These are phyloP conservation scores for Neltuma alba DNA, from an alignment of 306 rosid genomes.

Conservation along the genomic window DNA sequence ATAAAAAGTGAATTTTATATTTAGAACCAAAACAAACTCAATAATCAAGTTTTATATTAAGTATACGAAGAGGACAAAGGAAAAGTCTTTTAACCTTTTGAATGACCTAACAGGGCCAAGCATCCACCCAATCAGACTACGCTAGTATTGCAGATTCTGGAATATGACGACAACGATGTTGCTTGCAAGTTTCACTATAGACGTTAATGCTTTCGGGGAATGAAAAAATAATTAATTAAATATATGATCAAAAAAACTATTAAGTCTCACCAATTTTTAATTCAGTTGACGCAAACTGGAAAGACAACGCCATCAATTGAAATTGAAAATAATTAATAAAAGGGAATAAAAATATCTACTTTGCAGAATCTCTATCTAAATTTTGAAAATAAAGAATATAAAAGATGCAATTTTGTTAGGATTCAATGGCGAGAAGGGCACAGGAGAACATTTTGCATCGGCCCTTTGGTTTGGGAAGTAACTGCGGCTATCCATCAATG, in stretches of 20 bases:
- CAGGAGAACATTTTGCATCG: not conserved
- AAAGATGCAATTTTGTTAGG: not conserved
- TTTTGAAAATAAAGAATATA: not conserved
- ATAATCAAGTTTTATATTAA: too few relatives aligned
- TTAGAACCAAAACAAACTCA: too few relatives aligned
- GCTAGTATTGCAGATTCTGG: not conserved
- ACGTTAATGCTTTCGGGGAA: too few relatives aligned
- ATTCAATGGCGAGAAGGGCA: not conserved
- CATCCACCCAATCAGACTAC: not conserved
- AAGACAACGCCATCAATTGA: not conserved
- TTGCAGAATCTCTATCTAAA: not conserved
- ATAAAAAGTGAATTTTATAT: too few relatives aligned
- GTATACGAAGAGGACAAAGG: too few relatives aligned
- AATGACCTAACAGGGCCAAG: not conserved
- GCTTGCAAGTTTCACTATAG: not conserved
- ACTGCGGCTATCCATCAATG: constrained; percentile 1
- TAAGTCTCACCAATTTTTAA: too few relatives aligned
- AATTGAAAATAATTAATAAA: not conserved
- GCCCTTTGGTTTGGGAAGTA: not conserved
- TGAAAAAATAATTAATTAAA: too few relatives aligned
- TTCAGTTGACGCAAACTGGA: not conserved
- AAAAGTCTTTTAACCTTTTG: too few relatives aligned
- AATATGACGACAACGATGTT: not conserved
- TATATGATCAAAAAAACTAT: too few relatives aligned
- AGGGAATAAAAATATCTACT: not conserved